phyloP scores from a whole-genome alignment of 441 rosid genomes.

The Macaranga tanarius region DNA sequence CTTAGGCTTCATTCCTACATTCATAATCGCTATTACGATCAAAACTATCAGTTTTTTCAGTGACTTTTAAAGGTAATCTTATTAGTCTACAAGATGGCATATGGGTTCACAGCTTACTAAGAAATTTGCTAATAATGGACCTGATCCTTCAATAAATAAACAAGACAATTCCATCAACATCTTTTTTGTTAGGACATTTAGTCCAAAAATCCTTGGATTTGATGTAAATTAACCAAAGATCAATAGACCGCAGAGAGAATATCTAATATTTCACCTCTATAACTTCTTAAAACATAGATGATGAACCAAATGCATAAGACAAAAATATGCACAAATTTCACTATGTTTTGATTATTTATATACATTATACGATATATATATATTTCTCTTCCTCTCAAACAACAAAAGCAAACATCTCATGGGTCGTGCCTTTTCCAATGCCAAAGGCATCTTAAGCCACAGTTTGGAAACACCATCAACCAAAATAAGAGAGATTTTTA shows the following conservation, averaged over 20 bases:
- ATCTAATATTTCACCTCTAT: background rate
- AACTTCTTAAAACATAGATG: background rate
- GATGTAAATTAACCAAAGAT: background rate
- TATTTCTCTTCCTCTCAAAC: constrained; percentile 21
- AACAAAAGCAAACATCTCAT: constrained; percentile 25
- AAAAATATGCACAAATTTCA: constrained; percentile 7
- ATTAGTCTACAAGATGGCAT: too few species aligned
- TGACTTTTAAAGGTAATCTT: background rate
- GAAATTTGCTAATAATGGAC: background rate
- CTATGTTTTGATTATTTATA: constrained; percentile 1
- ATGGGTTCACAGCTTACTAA: background rate
- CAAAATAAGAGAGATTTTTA: background rate
- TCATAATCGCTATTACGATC: background rate
- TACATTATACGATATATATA: background rate
- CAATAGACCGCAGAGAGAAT: background rate
- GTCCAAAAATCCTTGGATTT: background rate
- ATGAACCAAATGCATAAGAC: background rate
- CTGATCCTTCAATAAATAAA: background rate
- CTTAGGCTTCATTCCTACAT: background rate
- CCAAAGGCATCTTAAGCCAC: background rate
- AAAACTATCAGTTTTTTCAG: background rate
- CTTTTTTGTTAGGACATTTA: background rate
- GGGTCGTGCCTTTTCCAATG: background rate
- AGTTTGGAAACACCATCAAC: constrained; percentile 2
- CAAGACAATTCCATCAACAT: background rate